Evolutionary conservation across 2,329 filamentous ascomycete genomes (phyloP).

Genomic region (Epicoccum nigrum): DNA sequence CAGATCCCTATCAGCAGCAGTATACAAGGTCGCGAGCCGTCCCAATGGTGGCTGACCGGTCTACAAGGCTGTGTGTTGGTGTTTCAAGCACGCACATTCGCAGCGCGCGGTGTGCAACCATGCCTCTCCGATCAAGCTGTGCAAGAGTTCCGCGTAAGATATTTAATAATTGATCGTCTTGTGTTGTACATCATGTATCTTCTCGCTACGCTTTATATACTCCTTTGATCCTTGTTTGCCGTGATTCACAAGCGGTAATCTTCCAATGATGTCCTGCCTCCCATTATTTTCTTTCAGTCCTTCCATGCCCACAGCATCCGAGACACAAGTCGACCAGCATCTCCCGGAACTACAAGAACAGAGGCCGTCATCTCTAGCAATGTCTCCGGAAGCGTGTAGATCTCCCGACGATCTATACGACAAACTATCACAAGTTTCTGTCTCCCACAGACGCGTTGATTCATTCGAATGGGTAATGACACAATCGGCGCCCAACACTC

Average conservation of each 20-base stretch:
- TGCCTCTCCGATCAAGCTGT: not conserved
- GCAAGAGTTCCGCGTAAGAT: not conserved
- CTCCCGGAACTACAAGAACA: not conserved
- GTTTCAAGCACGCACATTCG: constrained; percentile 5
- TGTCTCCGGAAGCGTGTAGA: not conserved
- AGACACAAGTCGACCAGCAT: not conserved
- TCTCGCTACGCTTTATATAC: not conserved
- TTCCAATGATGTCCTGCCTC: constrained; percentile 5
- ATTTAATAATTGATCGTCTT: not conserved
- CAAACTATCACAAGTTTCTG: constrained; percentile 10
- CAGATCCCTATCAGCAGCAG: not conserved
- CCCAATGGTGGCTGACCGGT: not conserved
- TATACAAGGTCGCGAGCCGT: not conserved
- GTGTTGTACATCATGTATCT: not conserved
- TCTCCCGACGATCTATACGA: not conserved
- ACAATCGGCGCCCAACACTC: constrained; percentile 8
- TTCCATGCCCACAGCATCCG: not conserved
- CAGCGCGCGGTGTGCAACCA: not conserved
- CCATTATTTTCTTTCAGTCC: constrained; percentile 8
- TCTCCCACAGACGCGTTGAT: constrained; percentile 11
- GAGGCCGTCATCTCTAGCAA: no score
- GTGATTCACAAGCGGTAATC: not conserved
- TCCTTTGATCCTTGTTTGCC: not conserved
- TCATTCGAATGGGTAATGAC: constrained; percentile 17
- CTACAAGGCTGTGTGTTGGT: constrained; percentile 1